Conservation (phyloP, 192 early-diverging fungal genomes). For the Linnemannia elongata region DNA sequence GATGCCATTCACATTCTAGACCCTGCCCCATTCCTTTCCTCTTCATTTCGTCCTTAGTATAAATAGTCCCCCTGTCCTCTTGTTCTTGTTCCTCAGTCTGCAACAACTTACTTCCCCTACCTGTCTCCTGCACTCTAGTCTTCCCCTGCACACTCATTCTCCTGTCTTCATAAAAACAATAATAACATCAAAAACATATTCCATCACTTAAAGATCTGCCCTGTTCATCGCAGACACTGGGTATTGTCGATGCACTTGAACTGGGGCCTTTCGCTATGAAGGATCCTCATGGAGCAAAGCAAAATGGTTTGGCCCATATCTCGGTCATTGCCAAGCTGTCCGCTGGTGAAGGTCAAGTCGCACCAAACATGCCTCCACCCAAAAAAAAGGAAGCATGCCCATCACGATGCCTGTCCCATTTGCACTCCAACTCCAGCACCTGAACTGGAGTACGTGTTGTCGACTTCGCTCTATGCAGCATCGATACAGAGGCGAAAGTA, state of each 20-base stretch:
- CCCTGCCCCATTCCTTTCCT: too few species aligned
- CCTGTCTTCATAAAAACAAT: too few species aligned
- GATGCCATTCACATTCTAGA: too few species aligned
- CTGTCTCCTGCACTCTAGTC: too few species aligned
- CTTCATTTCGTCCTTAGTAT: too few species aligned
- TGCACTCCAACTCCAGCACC: conserved; percentile 16
- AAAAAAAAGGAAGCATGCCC: conserved; percentile 12
- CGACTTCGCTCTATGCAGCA: conserved; percentile 15
- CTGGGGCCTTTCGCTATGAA: conserved; percentile 25
- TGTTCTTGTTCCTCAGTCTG: too few species aligned
- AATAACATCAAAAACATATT: too few species aligned
- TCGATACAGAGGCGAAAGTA: background rate
- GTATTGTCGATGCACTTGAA: conserved; percentile 23
- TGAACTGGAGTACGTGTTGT: conserved; percentile 20
- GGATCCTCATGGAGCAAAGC: conserved; percentile 13
- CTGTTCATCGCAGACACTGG: too few species aligned
- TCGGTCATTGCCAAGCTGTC: background rate
- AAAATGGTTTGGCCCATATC: conserved; percentile 18
- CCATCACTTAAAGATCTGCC: too few species aligned
- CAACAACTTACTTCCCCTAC: too few species aligned
- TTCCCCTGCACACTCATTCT: too few species aligned
- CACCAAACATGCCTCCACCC: background rate
- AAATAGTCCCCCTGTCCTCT: too few species aligned
- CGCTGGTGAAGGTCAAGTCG: background rate
- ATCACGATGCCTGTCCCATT: background rate